Evolutionary conservation across 2,329 filamentous ascomycete genomes (phyloP), one percentile per base, ranked within the genome.

Genomic region (Escovopsis sp.): DNA sequence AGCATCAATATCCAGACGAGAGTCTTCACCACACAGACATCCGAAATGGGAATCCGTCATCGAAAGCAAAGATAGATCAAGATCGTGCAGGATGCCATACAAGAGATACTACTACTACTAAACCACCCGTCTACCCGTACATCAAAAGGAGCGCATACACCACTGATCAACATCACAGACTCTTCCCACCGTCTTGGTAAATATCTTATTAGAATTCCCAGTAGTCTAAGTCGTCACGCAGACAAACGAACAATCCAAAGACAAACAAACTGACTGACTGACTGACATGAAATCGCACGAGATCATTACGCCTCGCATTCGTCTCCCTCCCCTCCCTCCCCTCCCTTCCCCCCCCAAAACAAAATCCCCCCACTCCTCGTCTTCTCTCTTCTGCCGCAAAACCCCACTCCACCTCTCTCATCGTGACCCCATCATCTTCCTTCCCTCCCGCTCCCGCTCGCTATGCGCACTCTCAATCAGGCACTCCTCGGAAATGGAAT

Each of bases 281-380:
- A 45, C 23, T 23, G 23, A 23, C 23, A 23, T 23, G 23, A 23
- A 23, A 23, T 23, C 23, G 23, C 23, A 23, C 23, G 23, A 23
- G 23, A 23, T 3, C 23, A 23, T 36, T 44, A 35, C 30, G 33
- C 39, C 44, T 46, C 44, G 41, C 38, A 44, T 46, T 46, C 42
- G 43, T 40, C 44, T 46, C 40, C 40, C 40, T 44, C 19, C 37
- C 41, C n/a, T n/a, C n/a, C n/a, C n/a, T n/a, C n/a, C n/a, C n/a
- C n/a, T n/a, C n/a, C n/a, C n/a, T n/a, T n/a, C n/a, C n/a, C n/a
- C n/a, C n/a, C n/a, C n/a, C n/a, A n/a, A n/a, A n/a, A n/a, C 23
- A 23, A 23, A 3, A 23, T 23, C 23, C 23, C 23, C 23, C 23
- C 3, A 23, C 23, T 23, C 23, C 3, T 23, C 23, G 23, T 23